Conservation (phyloP, 306 rosid genomes). For the Lagenaria siceraria region DNA sequence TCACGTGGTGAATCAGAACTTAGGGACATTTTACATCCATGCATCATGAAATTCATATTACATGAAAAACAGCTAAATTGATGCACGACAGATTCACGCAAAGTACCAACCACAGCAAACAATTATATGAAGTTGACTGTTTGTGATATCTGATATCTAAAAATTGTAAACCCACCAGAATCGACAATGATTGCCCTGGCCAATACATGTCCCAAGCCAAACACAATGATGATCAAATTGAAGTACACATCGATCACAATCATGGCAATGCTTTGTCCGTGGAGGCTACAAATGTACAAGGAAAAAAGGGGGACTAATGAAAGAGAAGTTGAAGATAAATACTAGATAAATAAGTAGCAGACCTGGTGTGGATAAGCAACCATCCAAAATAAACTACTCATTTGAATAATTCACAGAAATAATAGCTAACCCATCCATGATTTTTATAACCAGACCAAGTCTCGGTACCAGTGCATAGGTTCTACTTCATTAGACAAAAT, state of each 20-base stretch:
- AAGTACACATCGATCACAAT: slow-evolving; percentile 89
- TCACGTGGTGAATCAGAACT: neutral
- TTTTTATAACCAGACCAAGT: neutral
- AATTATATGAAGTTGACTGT: neutral
- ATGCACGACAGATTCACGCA: neutral
- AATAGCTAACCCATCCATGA: neutral
- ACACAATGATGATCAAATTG: slow-evolving; percentile 99
- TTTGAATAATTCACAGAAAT: neutral
- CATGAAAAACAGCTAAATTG: neutral
- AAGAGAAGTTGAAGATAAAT: neutral
- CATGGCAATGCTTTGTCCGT: slow-evolving; percentile 91
- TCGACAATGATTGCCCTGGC: slow-evolving; percentile 80
- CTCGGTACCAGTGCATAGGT: neutral
- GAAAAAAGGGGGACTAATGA: neutral
- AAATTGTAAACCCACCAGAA: slow-evolving; percentile 72
- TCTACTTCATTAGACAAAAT: neutral
- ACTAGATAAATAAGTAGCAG: neutral
- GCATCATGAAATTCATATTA: neutral
- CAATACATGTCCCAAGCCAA: slow-evolving; percentile 99
- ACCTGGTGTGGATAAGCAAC: neutral
- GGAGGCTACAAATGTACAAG: slow-evolving; percentile 66
- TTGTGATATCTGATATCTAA: neutral
- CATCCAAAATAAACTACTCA: neutral
- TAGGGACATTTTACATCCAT: neutral
- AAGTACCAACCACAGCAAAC: neutral